Conservation (phyloP, 2,329 filamentous ascomycete species). For the Fusarium brevicatenulatum region DNA sequence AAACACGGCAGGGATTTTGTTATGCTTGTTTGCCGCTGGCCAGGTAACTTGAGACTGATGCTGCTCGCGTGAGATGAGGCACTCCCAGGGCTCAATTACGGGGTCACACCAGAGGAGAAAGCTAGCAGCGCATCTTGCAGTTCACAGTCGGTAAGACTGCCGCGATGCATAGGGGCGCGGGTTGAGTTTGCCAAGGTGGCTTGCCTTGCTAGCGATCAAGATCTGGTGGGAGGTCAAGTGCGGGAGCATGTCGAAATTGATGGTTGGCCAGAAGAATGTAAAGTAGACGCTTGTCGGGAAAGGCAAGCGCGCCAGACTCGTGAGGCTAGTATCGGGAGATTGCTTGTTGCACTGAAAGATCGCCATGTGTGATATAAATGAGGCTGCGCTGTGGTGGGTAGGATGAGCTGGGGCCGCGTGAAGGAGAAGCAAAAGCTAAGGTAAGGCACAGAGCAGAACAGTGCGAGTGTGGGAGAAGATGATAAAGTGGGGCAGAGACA, state of each 20-base stretch:
- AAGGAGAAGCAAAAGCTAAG: not conserved
- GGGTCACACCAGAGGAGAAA: not conserved
- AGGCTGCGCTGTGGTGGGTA: not conserved
- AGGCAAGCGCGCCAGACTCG: rapidly evolving
- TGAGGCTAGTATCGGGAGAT: rapidly evolving
- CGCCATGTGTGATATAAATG: not conserved
- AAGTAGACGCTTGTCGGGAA: not conserved
- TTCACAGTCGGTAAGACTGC: rapidly evolving
- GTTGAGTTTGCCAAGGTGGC: rapidly evolving
- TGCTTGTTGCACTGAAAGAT: rapidly evolving
- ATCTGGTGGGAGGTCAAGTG: rapidly evolving
- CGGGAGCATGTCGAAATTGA: not conserved
- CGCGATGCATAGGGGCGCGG: not conserved
- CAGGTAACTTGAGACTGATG: not conserved
- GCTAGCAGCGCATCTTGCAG: not conserved
- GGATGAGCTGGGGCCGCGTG: rapidly evolving
- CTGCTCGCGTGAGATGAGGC: not conserved
- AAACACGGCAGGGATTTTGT: too few relatives aligned
- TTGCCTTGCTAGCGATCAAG: not conserved
- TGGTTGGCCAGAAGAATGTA: rapidly evolving
- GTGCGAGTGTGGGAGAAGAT: too few relatives aligned
- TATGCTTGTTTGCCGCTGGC: not conserved
- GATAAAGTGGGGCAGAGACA: too few relatives aligned
- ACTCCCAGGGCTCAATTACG: rapidly evolving
- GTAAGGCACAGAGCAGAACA: too few relatives aligned